Evolutionary conservation across 1,284 basidiomycete genomes (phyloP).

Genomic region (Chalciporus sp.): DNA sequence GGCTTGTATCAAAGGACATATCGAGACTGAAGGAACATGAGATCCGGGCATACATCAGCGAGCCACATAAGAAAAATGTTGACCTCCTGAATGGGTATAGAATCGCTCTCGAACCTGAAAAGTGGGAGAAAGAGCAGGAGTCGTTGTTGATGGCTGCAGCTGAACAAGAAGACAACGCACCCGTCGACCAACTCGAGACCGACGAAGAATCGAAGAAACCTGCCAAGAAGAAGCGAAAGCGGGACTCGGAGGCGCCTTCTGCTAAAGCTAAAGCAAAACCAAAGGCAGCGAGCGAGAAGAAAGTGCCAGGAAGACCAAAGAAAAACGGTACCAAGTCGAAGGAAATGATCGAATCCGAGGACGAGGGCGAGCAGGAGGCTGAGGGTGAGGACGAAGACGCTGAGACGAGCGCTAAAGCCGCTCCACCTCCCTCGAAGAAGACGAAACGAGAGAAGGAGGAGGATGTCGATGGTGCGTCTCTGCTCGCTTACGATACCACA

Average conservation of each 20-base stretch:
- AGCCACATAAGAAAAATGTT: conserved; percentile 72
- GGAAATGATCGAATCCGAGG: conserved; percentile 72
- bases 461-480: conserved; percentile 55
- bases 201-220: conserved; percentile 52
- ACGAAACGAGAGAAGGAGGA: conserved; percentile 66
- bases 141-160: conserved; percentile 45
- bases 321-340: conserved; percentile 67
- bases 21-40: conserved; percentile 78
- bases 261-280: conserved; percentile 44
- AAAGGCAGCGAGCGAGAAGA: conserved; percentile 41
- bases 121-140: conserved; percentile 71
- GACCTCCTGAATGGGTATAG: conserved; percentile 83
- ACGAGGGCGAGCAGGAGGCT: conserved; percentile 44
- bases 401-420: conserved; percentile 56
- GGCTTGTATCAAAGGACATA: conserved; percentile 84
- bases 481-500: conserved; percentile 3
- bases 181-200: conserved; percentile 69
- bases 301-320: conserved; percentile 43
- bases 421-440: conserved; percentile 69
- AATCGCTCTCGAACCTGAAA: conserved; percentile 78
- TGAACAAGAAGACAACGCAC: conserved; percentile 64
- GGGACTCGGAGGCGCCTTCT: conserved; percentile 45
- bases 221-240: conserved; percentile 65
- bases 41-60: conserved; percentile 82
- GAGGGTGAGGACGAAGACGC: conserved; percentile 52